Base-by-base conservation (phyloP, 2,329 filamentous ascomycete genomes). In the Venturia carpophila region DNA sequence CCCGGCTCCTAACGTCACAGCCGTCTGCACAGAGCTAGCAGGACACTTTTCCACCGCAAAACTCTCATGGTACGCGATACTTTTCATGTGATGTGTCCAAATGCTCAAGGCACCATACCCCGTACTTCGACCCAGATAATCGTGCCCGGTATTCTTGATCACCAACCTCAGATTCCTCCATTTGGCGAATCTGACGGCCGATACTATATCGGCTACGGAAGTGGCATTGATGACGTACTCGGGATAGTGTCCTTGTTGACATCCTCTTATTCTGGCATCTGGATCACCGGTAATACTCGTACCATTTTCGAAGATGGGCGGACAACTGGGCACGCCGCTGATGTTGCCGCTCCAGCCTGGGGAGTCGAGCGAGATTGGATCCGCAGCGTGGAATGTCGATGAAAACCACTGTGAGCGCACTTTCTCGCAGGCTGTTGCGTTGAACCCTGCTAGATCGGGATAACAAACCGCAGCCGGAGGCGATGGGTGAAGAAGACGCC, bases 181-280 rank as follows among this genome's bases (percentile, higher is more conserved):
- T 15, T 24, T 39, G 9, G 66, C 66, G 27, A 55, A 67, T 21
- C 61, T 43, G 4, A 67, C 60, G 9, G 66, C 66, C 5, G 27
- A 27, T 11, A 19, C n/a, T 15, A 67, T 45, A 24, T 67, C 52
- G 13, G 19, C 47, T 0, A 79, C 78, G 24, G 72, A 78, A 27
- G 71, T 75, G 1, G 72, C 77, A 17, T 77, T 75, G 27, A 82
- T 73, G 0, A 76, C 74, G 63, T 80, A 81, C 2, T 71, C 68
- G 0, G 79, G 78, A 67, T 76, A 43, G 5, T 45, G 27, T n/a
- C 65, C 62, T 5, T 47, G 19, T 21, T 62, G 47, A 42, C 66
- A 67, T n/a, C 47, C 47, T 21, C 55, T 39, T 15, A 21, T n/a
- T 30, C 58, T 56, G 1, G 64, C 47, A 10, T 27, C 19, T 17